Evolutionary conservation across 2,329 filamentous ascomycete species (phyloP), one percentile per base, ranked within the genome.

Genomic region (Epichloe aotearoae): DNA sequence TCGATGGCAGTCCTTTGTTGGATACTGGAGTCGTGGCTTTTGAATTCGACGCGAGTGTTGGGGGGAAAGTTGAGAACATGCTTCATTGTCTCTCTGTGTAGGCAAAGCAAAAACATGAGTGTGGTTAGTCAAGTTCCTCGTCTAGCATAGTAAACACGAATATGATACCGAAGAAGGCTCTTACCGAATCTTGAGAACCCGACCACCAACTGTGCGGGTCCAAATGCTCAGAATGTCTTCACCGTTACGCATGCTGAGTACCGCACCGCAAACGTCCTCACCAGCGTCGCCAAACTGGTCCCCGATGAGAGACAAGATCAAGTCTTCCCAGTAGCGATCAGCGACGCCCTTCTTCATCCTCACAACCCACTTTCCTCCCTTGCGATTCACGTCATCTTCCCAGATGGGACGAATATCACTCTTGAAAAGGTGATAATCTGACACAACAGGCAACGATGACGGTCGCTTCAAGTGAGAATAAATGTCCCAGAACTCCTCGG

Each of bases 151-250:
- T 43, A 12, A 6, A 11, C 15, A 20, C 7, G 19, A 42, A 38
- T 20, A 20, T 51, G 37, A 7, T 33, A 12, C n/a, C n/a, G 26
- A 30, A 20, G 40, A 30, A 34, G 6, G 4, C 30, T 40, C 82
- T 59, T 79, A 95, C 86, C 91, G 84, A 62, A 98, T 95, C 74
- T 95, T 96, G 60, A 97, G 85, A 67, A 96, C 94, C 61, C 88
- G 83, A 55, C 89, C 88, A 43, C 89, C 91, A 62, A 95, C 88
- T 61, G 88, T 93, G 67, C 89, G 86, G 50, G 90, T 95, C 93
- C 93, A 98, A 64, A 98, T 89, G 71, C 89, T 96, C 67, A 98
- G 77, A 55, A 97, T 94, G 64, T 98, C 93, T 71, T 98, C 93
- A 42, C 90, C 91, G 62, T 90, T 95, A 55, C 93, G 80, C 56